phyloP scores from a whole-genome alignment of 176 grass and related monocot genomes.

The Raddia distichophylla region DNA sequence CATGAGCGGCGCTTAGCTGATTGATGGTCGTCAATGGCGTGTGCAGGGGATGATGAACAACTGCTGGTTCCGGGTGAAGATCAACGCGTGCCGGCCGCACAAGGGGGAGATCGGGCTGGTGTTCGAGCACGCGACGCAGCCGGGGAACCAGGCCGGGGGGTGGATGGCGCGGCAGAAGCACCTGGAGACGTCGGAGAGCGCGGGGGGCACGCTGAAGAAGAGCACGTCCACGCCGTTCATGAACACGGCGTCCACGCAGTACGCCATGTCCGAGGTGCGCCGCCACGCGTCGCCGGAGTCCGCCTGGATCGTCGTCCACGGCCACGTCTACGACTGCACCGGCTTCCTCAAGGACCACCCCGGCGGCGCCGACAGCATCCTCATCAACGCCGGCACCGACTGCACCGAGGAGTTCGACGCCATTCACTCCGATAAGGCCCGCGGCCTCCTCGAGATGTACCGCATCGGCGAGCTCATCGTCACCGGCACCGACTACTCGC shows the following conservation, averaged over 20 bases:
- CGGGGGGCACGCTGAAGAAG: slow-evolving; percentile 54
- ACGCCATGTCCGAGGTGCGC: slow-evolving; percentile 65
- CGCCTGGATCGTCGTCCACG: slow-evolving; percentile 84
- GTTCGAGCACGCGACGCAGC: slow-evolving; percentile 85
- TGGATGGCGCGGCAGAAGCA: slow-evolving; percentile 74
- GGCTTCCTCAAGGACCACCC: slow-evolving; percentile 88
- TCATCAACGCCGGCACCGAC: slow-evolving; percentile 88
- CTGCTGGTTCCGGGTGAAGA: slow-evolving; percentile 85
- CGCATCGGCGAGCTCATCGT: slow-evolving; percentile 62
- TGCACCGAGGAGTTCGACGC: slow-evolving; percentile 95
- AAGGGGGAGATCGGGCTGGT: slow-evolving; percentile 63
- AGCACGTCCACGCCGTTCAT: slow-evolving; percentile 63
- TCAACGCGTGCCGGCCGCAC: slow-evolving; percentile 59
- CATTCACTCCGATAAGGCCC: slow-evolving; percentile 87
- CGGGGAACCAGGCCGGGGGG: slow-evolving; percentile 66
- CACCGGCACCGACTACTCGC: slow-evolving; percentile 22
- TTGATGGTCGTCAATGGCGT: neutral
- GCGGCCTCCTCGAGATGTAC: slow-evolving; percentile 56
- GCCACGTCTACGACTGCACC: slow-evolving; percentile 84
- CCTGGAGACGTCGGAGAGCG: slow-evolving; percentile 39
- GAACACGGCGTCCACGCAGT: slow-evolving; percentile 34
- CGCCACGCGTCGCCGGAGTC: slow-evolving; percentile 62
- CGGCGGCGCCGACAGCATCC: slow-evolving; percentile 83
- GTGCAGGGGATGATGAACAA: slow-evolving; percentile 98
- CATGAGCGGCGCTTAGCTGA: too few species aligned